Base-by-base conservation (phyloP, 176 grass and related monocot species). In the Metroxylon sagu region DNA sequence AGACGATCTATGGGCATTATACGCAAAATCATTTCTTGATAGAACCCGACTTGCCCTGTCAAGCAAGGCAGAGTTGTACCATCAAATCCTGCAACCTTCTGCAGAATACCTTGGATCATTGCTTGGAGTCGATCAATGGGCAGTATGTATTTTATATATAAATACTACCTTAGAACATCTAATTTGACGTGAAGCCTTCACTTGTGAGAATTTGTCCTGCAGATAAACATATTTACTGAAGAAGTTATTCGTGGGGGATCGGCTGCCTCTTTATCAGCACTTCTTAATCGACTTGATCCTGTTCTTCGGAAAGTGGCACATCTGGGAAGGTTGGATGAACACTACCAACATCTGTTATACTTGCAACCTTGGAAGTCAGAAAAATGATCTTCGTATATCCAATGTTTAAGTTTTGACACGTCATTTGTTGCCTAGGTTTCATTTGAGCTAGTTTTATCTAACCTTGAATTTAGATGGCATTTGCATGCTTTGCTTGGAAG, bases 181-280 rank as follows among this genome's bases (percentile, higher is more conserved):
- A 43, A 43, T 43, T 14, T 43, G 12, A 43, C 8, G 8, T 2
- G 1, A 43, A 43, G 31, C 6, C 8, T 10, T 12, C 39, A 61
- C 8, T 6, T 16, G 68, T 67, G 4, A 54, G 25, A 71, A 59
- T 48, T 4, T 76, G 21, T 54, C 67, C 1, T 61, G 26, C 82
- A 98, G 93, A 62, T 92, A 29, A 80, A 65, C 70, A 92, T 88
- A 69, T 98, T 98, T 61, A 92, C 93, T 50, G 84, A 98, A 83
- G 93, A 98, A 92, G 71, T 88, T 80, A 98, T 98, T 75, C 93
- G 93, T 55, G 71, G 84, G 74, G 93, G 93, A 67, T 98, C 93
- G 70, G 93, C 93, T 78, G 81, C 87, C 67, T 83, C 93, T 53
- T 74, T 98, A 28, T 98, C 93, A 66, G 64, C 79, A 82, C 93